Base-by-base conservation (phyloP, 2,329 filamentous ascomycete genomes). In the Trichoderma atroviride region DNA sequence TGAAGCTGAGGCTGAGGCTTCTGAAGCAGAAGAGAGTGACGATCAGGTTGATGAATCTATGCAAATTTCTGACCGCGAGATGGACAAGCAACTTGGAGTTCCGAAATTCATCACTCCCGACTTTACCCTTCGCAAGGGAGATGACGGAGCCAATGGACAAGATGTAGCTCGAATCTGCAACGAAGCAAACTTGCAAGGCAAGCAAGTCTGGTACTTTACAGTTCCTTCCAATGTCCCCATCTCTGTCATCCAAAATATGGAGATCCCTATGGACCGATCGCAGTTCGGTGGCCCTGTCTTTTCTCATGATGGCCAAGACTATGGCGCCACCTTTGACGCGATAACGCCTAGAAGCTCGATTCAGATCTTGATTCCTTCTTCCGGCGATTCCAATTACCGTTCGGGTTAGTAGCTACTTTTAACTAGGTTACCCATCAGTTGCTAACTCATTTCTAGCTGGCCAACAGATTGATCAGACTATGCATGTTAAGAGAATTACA, bases 131-230 rank as follows among this genome's bases (percentile, higher is more conserved):
- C 85, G 85, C 68, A 86, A 86, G 72, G 83, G 79, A 14, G 74
- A 79, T 31, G 76, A 78, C 56, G 76, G 76, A n/a, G 72, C 76
- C 70, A 79, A 77, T 27, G 76, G 81, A 76, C 78, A 84, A 73
- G 80, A 86, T 75, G 79, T 87, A 70, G 78, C 84, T 10, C 81
- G 85, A 27, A 79, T 90, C 65, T 88, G 92, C 74, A 85, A 82
- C 74, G 82, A 86, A 69, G 84, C 85, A 67, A 86, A 87, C 73
- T 77, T 90, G 9, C 81, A 88, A 68, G 90, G 89, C 71, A 93
- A 93, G 81, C 89, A 94, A 77, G 83, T 94, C 70, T 94, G 91
- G 92, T 92, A 93, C 77, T 92, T 94, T 74, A 92, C 90, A 11
- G 89, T 90, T 4, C 92, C 92, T 2, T 86, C 88, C 6, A 88